Evolutionary conservation across 257 asterid species (phyloP).

Genomic region (Solanum commersonii): DNA sequence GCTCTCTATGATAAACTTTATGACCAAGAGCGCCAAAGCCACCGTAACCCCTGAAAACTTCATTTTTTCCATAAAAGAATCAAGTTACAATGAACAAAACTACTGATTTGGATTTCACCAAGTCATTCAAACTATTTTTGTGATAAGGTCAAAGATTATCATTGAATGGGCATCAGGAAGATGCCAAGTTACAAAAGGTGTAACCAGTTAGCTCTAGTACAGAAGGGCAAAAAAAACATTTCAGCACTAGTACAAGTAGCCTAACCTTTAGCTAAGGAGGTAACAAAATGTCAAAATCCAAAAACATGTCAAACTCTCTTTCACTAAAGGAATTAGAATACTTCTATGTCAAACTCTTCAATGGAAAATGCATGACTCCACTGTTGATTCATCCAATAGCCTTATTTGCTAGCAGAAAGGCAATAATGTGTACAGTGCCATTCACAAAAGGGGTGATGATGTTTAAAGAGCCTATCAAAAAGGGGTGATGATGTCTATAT

Average conservation of each 20-base stretch:
- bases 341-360: neutral
- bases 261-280: too few relatives aligned
- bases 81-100: slow-evolving; percentile 19
- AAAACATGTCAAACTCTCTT: neutral
- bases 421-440: neutral
- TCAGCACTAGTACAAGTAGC: neutral
- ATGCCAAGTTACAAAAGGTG: neutral
- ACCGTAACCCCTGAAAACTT: slow-evolving; percentile 98
- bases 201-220: neutral
- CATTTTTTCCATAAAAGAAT: slow-evolving; percentile 31
- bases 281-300: too few relatives aligned
- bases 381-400: neutral
- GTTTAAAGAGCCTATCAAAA: neutral
- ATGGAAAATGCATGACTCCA: neutral
- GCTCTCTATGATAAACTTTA: slow-evolving; percentile 76
- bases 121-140: neutral
- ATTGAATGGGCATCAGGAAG: neutral
- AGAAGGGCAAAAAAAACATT: too few relatives aligned
- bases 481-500: too few relatives aligned
- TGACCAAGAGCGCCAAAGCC: slow-evolving; percentile 99
- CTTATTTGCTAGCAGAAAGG: neutral
- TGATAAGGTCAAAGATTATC: neutral
- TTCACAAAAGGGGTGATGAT: neutral
- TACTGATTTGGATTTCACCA: neutral
- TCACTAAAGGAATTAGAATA: neutral